Conservation (phyloP, 2,329 filamentous ascomycete genomes). For the Pseudonectria foliicola region DNA sequence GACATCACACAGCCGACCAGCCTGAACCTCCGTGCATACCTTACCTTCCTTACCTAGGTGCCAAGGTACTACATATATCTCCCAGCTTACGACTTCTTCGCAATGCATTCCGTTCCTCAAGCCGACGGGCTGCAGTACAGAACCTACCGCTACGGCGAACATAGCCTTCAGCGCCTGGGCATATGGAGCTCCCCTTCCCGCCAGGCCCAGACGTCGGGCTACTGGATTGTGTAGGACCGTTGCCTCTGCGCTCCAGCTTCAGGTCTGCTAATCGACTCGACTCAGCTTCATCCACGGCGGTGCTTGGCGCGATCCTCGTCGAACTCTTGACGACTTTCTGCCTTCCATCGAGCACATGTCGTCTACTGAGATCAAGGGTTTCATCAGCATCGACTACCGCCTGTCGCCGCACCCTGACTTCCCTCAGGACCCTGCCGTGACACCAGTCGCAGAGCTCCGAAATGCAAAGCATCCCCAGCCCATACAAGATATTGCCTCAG, state of each 20-base stretch:
- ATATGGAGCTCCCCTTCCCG: conserved; percentile 32
- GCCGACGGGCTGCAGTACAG: conserved; percentile 22
- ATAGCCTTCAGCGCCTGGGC: conserved; percentile 38
- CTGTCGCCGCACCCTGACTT: conserved; percentile 46
- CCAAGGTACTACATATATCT: too few species aligned
- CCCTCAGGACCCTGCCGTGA: conserved; percentile 27
- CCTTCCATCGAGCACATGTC: conserved; percentile 35
- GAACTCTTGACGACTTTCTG: conserved; percentile 38
- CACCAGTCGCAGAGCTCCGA: conserved; percentile 26
- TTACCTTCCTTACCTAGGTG: too few species aligned
- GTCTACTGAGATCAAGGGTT: conserved; percentile 43
- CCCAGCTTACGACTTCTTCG: background rate
- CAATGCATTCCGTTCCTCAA: conserved; percentile 14
- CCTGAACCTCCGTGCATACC: too few species aligned
- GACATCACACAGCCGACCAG: too few species aligned
- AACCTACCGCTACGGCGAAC: conserved; percentile 31
- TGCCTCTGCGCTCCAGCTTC: conserved; percentile 2
- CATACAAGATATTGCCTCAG: conserved; percentile 48
- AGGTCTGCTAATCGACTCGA: background rate
- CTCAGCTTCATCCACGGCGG: conserved; percentile 53
- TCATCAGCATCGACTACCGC: conserved; percentile 58
- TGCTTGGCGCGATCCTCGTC: conserved; percentile 54
- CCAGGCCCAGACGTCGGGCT: conserved; percentile 11
- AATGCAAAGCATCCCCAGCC: conserved; percentile 52
- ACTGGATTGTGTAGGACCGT: conserved; percentile 31